Base-by-base conservation (phyloP, 495 filamentous ascomycete genomes). In the Lineolata rhizophorae region DNA sequence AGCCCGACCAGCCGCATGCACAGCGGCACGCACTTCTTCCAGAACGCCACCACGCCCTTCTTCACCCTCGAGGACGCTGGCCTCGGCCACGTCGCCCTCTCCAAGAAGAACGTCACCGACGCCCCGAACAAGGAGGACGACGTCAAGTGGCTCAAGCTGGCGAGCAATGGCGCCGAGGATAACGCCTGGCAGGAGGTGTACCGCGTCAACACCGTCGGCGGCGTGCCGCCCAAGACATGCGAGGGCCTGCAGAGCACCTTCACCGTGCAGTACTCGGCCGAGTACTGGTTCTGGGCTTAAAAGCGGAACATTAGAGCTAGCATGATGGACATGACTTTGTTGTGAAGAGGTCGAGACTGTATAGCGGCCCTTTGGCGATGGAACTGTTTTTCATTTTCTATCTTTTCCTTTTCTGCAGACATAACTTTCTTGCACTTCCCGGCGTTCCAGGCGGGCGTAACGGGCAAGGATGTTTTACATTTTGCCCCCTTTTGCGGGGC, bases 131-230 rank as follows among this genome's bases (percentile, higher is more conserved):
- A 73, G 0, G 39, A 57, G 9, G 46, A 54, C 30, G 74, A 80
- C 10, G 83, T 93, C 2, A 41, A 65, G 4, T 84, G 77, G 78
- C 48, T 85, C 35, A 73, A 67, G 45, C 55, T 64, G 25, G 31
- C 27, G 10, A 34, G 30, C 8, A 42, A 39, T 26, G 35, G 29
- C 12, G 29, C 34, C 5, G 27, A 27, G 1, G 45, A 40, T 10
- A 41, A 80, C 2, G 44, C 2, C 53, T 48, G 3, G 39, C 44
- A 18, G 67, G 64, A 79, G 44, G 71, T 85, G 5, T 94, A 87
- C 46, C 62, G 87, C n/a, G 55, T 94, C 11, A 61, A 81, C 44
- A 97, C 87, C 1, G 81, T 71, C 2, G 81, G 81, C 6, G 87
- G 87, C 12, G 61, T 56, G n/a, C 46, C 79, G 0, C 83, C 87